Base-by-base conservation (phyloP, 495 filamentous ascomycete species). In the Aspergillus wentii region DNA sequence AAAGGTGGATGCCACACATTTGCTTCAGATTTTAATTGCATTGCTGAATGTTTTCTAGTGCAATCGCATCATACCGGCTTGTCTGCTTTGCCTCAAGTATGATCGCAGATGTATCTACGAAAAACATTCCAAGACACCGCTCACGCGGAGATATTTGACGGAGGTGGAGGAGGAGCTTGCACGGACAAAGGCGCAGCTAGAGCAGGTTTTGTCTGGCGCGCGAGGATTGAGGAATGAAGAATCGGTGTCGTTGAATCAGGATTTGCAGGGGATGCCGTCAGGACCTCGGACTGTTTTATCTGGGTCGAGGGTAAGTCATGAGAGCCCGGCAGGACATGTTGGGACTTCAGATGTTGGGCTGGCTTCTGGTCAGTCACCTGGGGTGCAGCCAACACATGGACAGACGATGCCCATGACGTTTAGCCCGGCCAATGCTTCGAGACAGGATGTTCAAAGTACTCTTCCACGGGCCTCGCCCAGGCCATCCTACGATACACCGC, bases 141-240 rank as follows among this genome's bases (percentile, higher is more conserved):
- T 47, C 16, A 51, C 43, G 5, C 39, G 48, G 11, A 40, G 35
- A 14, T 28, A 51, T 14, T 21, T 51, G 17, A 40, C 27, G 1
- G 22, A 47, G 18, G 37, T 47, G 16, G 48, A 51, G 31, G 42
- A 15, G 27, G 43, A 43, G 30, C 31, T 51, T 5, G 48, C 38
- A 17, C 48, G 37, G 5, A 46, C 36, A 11, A 47, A 40, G 33
- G 36, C 35, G 3, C 8, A 37, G n/a, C 22, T 51, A 10, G 33
- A 33, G 29, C 43, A 23, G 11, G 9, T 41, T 6, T 20, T 41
- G 15, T 18, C 40, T 0, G 17, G 31, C n/a, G 21, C n/a, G n/a
- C n/a, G n/a, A n/a, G n/a, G n/a, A n/a, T n/a, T n/a, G n/a, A n/a
- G n/a, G n/a, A n/a, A n/a, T n/a, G n/a, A n/a, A n/a, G n/a, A n/a